Base-by-base conservation (phyloP, 495 filamentous ascomycete species). In the Talaromyces thailandensis region DNA sequence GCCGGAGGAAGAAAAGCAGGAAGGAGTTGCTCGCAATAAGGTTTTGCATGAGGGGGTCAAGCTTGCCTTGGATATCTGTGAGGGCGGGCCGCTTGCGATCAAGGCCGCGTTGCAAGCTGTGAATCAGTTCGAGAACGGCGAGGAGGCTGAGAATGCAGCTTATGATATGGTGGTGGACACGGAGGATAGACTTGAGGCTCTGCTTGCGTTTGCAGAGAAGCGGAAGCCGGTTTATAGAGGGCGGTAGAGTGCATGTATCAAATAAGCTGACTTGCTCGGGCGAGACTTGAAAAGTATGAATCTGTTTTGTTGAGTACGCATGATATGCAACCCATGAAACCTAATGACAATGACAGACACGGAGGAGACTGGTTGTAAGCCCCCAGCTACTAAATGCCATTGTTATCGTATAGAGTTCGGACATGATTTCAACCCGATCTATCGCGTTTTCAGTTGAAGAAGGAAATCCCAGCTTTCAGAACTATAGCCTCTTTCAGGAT, bases 191-290 rank as follows among this genome's bases (percentile, higher is more conserved):
- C 75, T 87, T 68, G 93, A 96, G 81, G 93, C 92, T 65, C 76
- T 98, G 69, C 78, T 69, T 64, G 93, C 93, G 32, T 98, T 98
- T 79, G 79, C 77, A 64, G 92, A 96, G 82, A 96, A 95, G 86
- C 84, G 93, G 71, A 92, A 84, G 79, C 92, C 93, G 25, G 81
- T 84, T 24, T 96, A 95, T 68, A 88, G 80, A 67, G 93, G 93
- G 12, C 67, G 74, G 61, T 78, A 37, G 35, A 40, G 35, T 37
- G 2, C n/a, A n/a, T n/a, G n/a, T n/a, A n/a, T n/a, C n/a, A n/a
- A n/a, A n/a, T n/a, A n/a, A n/a, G n/a, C n/a, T n/a, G n/a, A n/a
- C n/a, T n/a, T n/a, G n/a, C n/a, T n/a, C n/a, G n/a, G n/a, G n/a
- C n/a, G n/a, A n/a, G n/a, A n/a, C n/a, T n/a, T n/a, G n/a, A n/a